Conservation (phyloP, 768 basidiomycete genomes). For the Mycena epipterygia region DNA sequence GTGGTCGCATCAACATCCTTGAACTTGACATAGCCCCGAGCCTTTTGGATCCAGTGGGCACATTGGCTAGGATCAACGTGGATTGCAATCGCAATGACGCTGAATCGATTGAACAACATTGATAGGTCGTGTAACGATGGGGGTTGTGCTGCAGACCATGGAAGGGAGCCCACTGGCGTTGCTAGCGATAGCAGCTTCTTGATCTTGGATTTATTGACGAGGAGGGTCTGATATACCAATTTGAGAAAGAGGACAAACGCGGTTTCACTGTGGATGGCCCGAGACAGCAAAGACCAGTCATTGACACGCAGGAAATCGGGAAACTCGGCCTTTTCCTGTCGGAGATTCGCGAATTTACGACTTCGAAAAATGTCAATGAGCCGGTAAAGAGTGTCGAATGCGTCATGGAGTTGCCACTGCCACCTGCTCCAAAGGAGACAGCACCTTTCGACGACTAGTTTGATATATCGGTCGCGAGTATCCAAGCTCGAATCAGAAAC, state of each 20-base stretch:
- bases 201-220: slow-evolving; percentile 56
- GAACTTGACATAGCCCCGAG: slow-evolving; percentile 78
- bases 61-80: slow-evolving; percentile 69
- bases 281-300: slow-evolving; percentile 66
- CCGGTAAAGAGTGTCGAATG: slow-evolving; percentile 69
- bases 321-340: slow-evolving; percentile 72
- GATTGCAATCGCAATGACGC: slow-evolving; percentile 77
- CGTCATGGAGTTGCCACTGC: slow-evolving; percentile 78
- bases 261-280: slow-evolving; percentile 70
- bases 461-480: slow-evolving; percentile 80
- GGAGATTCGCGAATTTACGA: slow-evolving; percentile 81
- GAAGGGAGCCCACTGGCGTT: slow-evolving; percentile 78
- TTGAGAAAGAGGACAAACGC: slow-evolving; percentile 87
- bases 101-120: slow-evolving; percentile 87
- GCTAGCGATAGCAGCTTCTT: slow-evolving; percentile 81
- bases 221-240: slow-evolving; percentile 70
- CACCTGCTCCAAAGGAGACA: slow-evolving; percentile 81
- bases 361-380: slow-evolving; percentile 82
- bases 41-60: slow-evolving; percentile 70
- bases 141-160: slow-evolving; percentile 68
- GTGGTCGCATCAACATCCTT: slow-evolving; percentile 72
- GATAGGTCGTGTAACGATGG: slow-evolving; percentile 72
- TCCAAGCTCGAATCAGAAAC: slow-evolving; percentile 54
- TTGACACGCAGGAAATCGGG: slow-evolving; percentile 76
- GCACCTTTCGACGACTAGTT: slow-evolving; percentile 78